Evolutionary conservation across 2,329 filamentous ascomycete species (phyloP), one percentile per base, ranked within the genome.

Genomic region (Grosmannia clavigera): DNA sequence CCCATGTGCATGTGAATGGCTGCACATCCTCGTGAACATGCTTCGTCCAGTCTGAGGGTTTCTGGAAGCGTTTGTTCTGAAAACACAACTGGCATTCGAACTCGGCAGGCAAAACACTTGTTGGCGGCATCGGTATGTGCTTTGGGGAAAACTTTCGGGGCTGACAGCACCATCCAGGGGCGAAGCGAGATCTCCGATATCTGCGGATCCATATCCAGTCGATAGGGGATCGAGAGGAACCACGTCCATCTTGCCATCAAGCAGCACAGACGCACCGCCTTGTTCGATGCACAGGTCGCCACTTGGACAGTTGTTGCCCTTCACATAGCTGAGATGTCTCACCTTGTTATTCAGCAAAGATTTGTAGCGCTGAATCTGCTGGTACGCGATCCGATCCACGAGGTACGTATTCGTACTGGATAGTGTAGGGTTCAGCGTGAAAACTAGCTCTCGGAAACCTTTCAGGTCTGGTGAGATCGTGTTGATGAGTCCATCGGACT

Each of bases 41-140:
- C 70, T 96, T 96, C 1, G 91, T 95, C 92, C 92, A 96, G 72
- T 96, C 92, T 0, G 91, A 96, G 19, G 91, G 92, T 71, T 96
- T 96, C 66, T 86, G 83, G 66, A 94, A 91, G 67, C 85, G 90
- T 76, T 94, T 95, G 58, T 85, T 81, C 66, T 86, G 83, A 75
- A 90, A 96, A 74, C 92, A 96, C 27, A 96, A 76, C 46, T 88
- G 86, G 66, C 92, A 96, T 74, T 96, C 92, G 63, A 96, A 92
- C 68, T 92, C 85, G 3, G 91, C 90, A 0, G 92, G 92, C 7
- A 96, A 78, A 19, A 82, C 81, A 61, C 77, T 80, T 2, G 90
- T 86, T 1, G 90, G 90, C 6, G 92, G 92, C 72, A 90, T 81
- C 7, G 90, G 90, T 5, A 96, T 90, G 27, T 90, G 89, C 4